Evolutionary conservation across 1,284 basidiomycete genomes (phyloP).

Genomic region (Jaminaea rosea): DNA sequence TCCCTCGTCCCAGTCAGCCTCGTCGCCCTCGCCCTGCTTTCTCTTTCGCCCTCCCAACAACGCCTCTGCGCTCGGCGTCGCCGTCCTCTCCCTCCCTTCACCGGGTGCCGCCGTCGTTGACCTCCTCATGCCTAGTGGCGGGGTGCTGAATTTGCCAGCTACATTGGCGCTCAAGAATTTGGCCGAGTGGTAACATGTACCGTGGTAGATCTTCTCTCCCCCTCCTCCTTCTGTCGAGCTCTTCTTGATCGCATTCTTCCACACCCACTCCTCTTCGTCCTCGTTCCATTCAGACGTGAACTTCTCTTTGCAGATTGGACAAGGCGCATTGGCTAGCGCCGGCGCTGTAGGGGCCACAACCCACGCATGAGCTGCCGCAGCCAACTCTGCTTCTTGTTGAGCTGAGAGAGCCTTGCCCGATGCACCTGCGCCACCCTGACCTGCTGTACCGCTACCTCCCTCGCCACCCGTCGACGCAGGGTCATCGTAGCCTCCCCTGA

Average conservation of each 20-base stretch:
- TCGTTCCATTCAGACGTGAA: slow-evolving; percentile 88
- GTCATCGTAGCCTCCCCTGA: slow-evolving; percentile 22
- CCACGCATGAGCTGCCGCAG: slow-evolving; percentile 54
- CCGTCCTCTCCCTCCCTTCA: neutral
- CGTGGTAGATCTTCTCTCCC: slow-evolving; percentile 54
- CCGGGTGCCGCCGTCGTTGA: no score
- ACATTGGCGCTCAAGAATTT: slow-evolving; percentile 21
- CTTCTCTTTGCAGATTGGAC: slow-evolving; percentile 91
- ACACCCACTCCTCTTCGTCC: slow-evolving; percentile 98
- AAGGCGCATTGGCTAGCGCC: slow-evolving; percentile 73
- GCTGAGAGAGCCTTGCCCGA: slow-evolving; percentile 38
- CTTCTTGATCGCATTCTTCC: slow-evolving; percentile 79
- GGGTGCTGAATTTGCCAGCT: no score
- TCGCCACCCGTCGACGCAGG: slow-evolving; percentile 2
- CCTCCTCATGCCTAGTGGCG: no score
- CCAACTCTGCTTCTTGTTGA: slow-evolving; percentile 56
- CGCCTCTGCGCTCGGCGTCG: neutral
- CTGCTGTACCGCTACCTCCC: slow-evolving; percentile 52
- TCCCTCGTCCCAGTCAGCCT: neutral
- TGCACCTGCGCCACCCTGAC: slow-evolving; percentile 50
- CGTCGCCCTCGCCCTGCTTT: neutral
- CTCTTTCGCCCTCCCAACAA: neutral
- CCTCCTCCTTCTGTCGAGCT: no score
- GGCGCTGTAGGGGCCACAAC: slow-evolving; percentile 69
- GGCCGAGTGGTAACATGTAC: slow-evolving; percentile 43